phyloP scores from a whole-genome alignment of 2,329 filamentous ascomycete genomes.

The Phyllosticta ampelicida region DNA sequence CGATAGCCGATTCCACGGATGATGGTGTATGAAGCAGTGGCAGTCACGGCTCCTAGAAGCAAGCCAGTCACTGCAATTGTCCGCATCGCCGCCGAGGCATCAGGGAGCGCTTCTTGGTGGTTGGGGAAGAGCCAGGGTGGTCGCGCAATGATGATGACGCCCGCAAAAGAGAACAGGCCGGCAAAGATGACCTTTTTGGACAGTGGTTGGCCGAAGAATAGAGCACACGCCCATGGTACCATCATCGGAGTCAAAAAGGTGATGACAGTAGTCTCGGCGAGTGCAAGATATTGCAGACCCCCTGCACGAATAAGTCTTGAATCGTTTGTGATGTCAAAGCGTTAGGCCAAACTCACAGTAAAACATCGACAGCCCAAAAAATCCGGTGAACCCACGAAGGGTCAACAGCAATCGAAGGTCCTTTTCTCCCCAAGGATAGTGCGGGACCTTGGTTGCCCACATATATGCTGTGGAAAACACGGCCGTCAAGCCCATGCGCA shows the following conservation, averaged over 20 bases:
- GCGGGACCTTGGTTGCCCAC: conserved; percentile 44
- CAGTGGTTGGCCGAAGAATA: conserved; percentile 63
- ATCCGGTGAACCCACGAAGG: conserved; percentile 18
- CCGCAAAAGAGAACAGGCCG: conserved; percentile 58
- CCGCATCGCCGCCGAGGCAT: conserved; percentile 49
- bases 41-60: conserved; percentile 63
- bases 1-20: conserved; percentile 70
- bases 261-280: conserved; percentile 77
- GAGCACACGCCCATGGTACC: conserved; percentile 66
- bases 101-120: conserved; percentile 17
- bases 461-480: conserved; percentile 59
- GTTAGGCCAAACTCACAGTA: conserved; percentile 17
- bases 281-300: conserved; percentile 62
- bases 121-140: conserved; percentile 46
- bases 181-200: conserved; percentile 66
- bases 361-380: conserved; percentile 20
- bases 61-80: conserved; percentile 57
- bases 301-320: conserved; percentile 23
- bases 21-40: conserved; percentile 58
- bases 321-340: neutral
- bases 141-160: conserved; percentile 70
- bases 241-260: conserved; percentile 73
- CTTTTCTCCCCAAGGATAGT: conserved; percentile 17
- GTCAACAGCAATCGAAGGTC: conserved; percentile 16
- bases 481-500: conserved; percentile 62